Evolutionary conservation across 2,329 filamentous ascomycete genomes (phyloP), one percentile per base, ranked within the genome.

Genomic region (Ascocoryne sarcoides): DNA sequence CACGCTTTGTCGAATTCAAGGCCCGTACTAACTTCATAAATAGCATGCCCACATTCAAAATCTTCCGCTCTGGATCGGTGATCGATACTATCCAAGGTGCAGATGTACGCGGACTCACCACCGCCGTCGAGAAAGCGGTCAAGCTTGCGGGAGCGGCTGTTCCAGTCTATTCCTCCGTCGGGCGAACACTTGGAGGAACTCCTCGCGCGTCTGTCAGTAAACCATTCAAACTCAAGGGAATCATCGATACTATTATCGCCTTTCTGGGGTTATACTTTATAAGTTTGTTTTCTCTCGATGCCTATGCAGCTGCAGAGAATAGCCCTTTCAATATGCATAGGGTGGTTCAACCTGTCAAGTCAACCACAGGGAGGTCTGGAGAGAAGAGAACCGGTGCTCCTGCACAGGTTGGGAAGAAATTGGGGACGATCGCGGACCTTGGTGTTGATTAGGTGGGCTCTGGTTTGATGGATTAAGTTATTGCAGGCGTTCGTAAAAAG

Each of bases 1-100:
- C 36, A 21, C 10, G 21, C 37, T 17, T 18, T 29, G 18, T 7
- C 20, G 12, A 26, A 12, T 39, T 10, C 21, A 20, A 21, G 7
- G 20, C 12, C 16, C 26, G 28, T 41, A 17, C 49, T 46, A 35
- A 46, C 37, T 42, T 26, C 32, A 38, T 33, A 36, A 17, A 15
- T 15, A 75, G 73, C 49, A 89, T 94, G 79, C 92, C 92, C 4
- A 96, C 92, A 38, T 96, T 98, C 66, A 76, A 95, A 61, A 79
- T 96, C 63, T 89, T 87, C 71, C 82, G 85, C 65, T 78, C 76
- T 59, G 81, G 82, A 54, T 69, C 73, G 49, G 76, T 82, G 55
- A 73, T 84, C 58, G 75, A 85, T 50, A 88, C 83, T 21, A 79
- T 95, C 58, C 74, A 76, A 56, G 92, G 92, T 53, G 88, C 89